Evolutionary conservation across 2,329 filamentous ascomycete species (phyloP).

Genomic region (Penicillium sp.): DNA sequence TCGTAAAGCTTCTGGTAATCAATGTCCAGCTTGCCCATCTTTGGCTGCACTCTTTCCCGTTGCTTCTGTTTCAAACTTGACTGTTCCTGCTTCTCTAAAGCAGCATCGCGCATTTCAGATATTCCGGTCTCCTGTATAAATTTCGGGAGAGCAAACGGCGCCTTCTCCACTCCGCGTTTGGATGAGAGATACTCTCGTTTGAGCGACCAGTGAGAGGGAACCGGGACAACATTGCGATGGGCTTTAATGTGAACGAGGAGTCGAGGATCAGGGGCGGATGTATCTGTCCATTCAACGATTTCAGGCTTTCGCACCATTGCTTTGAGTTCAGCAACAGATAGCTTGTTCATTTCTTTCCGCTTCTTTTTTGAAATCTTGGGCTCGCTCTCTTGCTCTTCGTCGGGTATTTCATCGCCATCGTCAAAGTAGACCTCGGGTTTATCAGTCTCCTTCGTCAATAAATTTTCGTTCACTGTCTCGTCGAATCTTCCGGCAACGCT

Average conservation of each 20-base stretch:
- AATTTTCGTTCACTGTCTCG: conserved; percentile 61
- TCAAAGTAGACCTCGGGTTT: conserved; percentile 83
- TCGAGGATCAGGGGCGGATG: conserved; percentile 82
- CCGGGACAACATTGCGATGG: conserved; percentile 90
- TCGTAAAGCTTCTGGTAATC: conserved; percentile 98
- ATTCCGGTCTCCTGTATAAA: conserved; percentile 98
- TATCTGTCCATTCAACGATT: conserved; percentile 96
- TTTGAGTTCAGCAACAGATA: conserved; percentile 94
- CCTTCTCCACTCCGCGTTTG: conserved; percentile 94
- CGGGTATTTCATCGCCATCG: conserved; percentile 81
- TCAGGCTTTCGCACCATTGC: conserved; percentile 87
- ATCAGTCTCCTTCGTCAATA: conserved; percentile 63
- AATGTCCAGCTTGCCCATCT: conserved; percentile 96
- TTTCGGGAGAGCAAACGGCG: conserved; percentile 85
- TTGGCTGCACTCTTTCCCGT: conserved; percentile 86
- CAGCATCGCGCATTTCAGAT: conserved; percentile 94
- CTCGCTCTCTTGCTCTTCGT: conserved; percentile 63
- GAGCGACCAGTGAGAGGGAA: conserved; percentile 89
- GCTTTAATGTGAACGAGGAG: conserved; percentile 93
- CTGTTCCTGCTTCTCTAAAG: conserved; percentile 91
- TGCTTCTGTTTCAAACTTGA: conserved; percentile 93
- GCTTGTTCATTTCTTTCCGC: conserved; percentile 82
- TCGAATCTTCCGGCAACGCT: conserved; percentile 79
- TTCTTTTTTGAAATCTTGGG: conserved; percentile 90
- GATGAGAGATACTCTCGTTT: conserved; percentile 97